Evolutionary conservation across 2,329 filamentous ascomycete species (phyloP).

Genomic region (Ilyonectria destructans): DNA sequence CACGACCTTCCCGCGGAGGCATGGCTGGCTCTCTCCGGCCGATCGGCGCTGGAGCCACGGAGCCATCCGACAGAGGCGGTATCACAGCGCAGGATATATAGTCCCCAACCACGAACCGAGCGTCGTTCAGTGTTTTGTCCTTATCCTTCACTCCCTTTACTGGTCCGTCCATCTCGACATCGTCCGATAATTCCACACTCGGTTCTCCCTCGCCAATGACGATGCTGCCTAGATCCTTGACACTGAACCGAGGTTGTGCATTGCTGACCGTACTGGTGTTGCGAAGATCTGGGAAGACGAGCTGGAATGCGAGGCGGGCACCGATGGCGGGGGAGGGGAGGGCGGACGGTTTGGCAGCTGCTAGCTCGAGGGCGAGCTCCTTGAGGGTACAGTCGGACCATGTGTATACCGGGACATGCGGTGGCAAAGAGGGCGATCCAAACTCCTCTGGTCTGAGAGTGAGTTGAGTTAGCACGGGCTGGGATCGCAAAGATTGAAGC

Average conservation of each 20-base stretch:
- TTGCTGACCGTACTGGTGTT: conserved; percentile 48
- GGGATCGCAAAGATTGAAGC: neutral
- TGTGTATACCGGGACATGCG: conserved; percentile 86
- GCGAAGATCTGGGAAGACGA: conserved; percentile 85
- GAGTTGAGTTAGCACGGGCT: neutral
- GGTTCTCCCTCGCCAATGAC: conserved; percentile 77
- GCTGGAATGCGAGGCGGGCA: conserved; percentile 88
- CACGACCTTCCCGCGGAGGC: conserved; percentile 44
- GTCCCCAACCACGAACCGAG: conserved; percentile 90
- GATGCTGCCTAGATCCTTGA: conserved; percentile 87
- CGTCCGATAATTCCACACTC: conserved; percentile 59
- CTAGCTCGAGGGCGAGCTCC: conserved; percentile 86
- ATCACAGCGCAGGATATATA: conserved; percentile 88
- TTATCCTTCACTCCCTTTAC: conserved; percentile 69
- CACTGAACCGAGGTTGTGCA: conserved; percentile 73
- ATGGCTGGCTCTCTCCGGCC: conserved; percentile 47
- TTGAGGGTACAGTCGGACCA: conserved; percentile 86
- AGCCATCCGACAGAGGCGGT: conserved; percentile 81
- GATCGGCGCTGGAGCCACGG: conserved; percentile 75
- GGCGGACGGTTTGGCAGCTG: conserved; percentile 74
- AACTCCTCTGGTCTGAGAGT: conserved; percentile 79
- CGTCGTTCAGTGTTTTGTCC: conserved; percentile 82
- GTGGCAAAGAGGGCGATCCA: conserved; percentile 70
- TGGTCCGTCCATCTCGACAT: conserved; percentile 54
- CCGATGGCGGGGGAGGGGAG: conserved; percentile 84